A percentile compares a stretch with the other conserved stretches of the same genome.
These are phyloP conservation scores for Takakia lepidozioides DNA, from an alignment of 225 moss, liverwort and hornwort genomes.

Conservation along the genomic window DNA sequence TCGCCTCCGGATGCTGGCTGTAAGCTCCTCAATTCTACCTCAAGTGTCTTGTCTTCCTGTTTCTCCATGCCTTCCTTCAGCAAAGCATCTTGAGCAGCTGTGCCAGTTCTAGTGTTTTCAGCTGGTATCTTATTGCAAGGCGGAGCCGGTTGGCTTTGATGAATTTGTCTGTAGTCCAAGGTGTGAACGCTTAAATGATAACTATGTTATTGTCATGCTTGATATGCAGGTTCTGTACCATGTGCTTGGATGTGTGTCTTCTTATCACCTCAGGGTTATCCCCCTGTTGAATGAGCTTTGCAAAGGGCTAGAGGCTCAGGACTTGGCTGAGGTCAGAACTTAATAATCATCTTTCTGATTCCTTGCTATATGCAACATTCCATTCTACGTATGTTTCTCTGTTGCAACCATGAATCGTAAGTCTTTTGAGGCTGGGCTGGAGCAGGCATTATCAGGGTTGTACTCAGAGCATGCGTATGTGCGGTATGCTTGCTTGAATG, in stretches of 20 bases:
- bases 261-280: slow-evolving; percentile 56
- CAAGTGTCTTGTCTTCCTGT: too few relatives aligned
- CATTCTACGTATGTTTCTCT: too few relatives aligned
- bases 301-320: slow-evolving; percentile 49
- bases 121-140: too few relatives aligned
- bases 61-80: too few relatives aligned
- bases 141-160: too few relatives aligned
- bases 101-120: too few relatives aligned
- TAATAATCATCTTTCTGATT: not conserved
- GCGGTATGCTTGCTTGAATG: slow-evolving; percentile 74
- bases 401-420: too few relatives aligned
- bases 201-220: not conserved
- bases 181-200: too few relatives aligned
- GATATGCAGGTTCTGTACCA: slow-evolving; percentile 70
- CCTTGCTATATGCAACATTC: not conserved
- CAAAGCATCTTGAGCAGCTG: too few relatives aligned
- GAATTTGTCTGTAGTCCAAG: too few relatives aligned
- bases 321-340: slow-evolving; percentile 62
- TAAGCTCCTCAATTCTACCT: slow-evolving; percentile 28
- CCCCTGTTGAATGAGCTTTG: slow-evolving; percentile 77
- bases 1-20: slow-evolving; percentile 73
- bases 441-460: slow-evolving; percentile 76
- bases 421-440: not conserved
- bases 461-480: slow-evolving; percentile 72
- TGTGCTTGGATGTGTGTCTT: slow-evolving; percentile 80